Evolutionary conservation across 129 eudicot genomes (phyloP).

Genomic region (Mikania micrantha): DNA sequence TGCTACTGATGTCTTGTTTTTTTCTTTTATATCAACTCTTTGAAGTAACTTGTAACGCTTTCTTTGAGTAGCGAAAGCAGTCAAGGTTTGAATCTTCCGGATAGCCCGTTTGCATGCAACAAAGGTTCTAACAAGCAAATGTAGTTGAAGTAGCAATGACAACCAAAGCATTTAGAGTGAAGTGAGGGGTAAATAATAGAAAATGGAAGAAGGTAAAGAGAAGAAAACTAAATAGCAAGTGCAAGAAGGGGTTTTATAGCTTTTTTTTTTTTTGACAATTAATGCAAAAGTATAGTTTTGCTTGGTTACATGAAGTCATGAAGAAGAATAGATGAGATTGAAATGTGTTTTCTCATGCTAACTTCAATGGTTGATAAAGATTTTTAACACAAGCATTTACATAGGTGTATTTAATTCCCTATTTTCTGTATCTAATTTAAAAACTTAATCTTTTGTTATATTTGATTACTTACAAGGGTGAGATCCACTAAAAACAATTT

Average conservation of each 20-base stretch:
- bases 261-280: background rate
- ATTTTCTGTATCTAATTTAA: background rate
- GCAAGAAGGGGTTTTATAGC: constrained; percentile 9
- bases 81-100: constrained; percentile 57
- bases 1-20: background rate
- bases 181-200: constrained; percentile 26
- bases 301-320: constrained; percentile 12
- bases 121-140: constrained; percentile 36
- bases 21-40: constrained; percentile 6
- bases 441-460: no score
- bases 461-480: no score
- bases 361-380: constrained; percentile 27
- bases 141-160: constrained; percentile 22
- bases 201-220: constrained; percentile 21
- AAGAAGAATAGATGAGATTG: constrained; percentile 6
- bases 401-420: background rate
- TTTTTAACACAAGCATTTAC: background rate
- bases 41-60: constrained; percentile 4
- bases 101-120: constrained; percentile 55
- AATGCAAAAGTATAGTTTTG: constrained; percentile 28
- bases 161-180: constrained; percentile 11
- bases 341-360: constrained; percentile 26
- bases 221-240: constrained; percentile 19
- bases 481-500: no score
- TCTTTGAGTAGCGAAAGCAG: constrained; percentile 21